Base-by-base conservation (phyloP, 495 filamentous ascomycete genomes). In the Penicillium waksmanii region DNA sequence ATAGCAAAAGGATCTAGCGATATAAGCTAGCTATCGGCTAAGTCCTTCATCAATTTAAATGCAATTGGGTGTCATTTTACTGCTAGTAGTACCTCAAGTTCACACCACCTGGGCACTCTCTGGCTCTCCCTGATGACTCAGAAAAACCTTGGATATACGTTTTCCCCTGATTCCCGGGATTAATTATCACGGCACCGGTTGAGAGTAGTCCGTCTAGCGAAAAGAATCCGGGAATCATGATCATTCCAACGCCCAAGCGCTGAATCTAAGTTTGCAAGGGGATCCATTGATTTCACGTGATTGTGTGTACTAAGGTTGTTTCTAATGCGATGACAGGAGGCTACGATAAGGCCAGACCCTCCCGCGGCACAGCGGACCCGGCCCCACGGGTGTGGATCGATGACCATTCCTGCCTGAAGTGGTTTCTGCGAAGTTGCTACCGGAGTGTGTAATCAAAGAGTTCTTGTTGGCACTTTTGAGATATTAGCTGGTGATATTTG, bases 331-430 rank as follows among this genome's bases (percentile, higher is more conserved):
- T 44, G 42, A 44, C 42, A 44, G 42, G 42, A 48, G 46, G 46
- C 46, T 48, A 27, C 46, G 46, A 48, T 48, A 48, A 48, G 46
- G 46, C 21, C 46, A 48, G 46, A 48, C 46, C 46, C 46, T 27
- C 46, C 44, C 46, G 46, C 15, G 42, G 46, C 42, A n/a, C 36
- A n/a, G 42, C 42, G 42, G 42, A 48, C 46, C 46, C 21, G 11
- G 46, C 46, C 46, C 46, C 46, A 48, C 46, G 46, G 46, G 46
- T 25, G 46, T 9, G 46, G 46, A 48, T 27, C 46, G 46, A 27
- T 48, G 46, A 48, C 46, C 46, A 48, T 48, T 48, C 6, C 46
- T 25, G 46, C 11, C 5, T 6, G 21, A 23, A 23, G 23, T 23
- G 23, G 23, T 23, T 23, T 23, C 23, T 23, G 23, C 23, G 23